A percentile compares a stretch with the other conserved stretches of the same genome.
Conservation (phyloP, 108 stramenopile species). For the Cyclotella sp. region DNA sequence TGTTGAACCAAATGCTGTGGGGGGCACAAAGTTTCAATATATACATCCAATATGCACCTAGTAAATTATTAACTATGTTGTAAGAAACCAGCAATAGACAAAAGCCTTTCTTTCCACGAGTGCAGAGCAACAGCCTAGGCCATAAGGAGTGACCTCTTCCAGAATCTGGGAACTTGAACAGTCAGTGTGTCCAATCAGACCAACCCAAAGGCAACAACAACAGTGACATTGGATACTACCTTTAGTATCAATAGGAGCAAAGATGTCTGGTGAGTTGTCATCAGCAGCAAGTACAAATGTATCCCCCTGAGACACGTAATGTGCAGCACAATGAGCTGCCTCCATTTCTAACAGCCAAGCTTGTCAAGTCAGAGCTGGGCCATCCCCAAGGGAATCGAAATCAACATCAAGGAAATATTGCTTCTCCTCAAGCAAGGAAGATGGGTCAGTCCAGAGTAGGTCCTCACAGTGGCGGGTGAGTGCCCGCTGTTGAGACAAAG, state of each 20-base stretch:
- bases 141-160: conserved; percentile 10
- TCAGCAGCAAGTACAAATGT: background rate
- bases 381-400: background rate
- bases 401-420: background rate
- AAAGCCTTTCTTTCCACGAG: conserved; percentile 5
- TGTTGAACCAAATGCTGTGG: no score
- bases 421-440: background rate
- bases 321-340: background rate
- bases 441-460: conserved; percentile 7
- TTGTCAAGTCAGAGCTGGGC: background rate
- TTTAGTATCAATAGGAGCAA: conserved; percentile 2
- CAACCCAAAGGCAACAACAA: background rate
- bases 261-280: background rate
- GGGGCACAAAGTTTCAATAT: no score
- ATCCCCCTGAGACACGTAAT: background rate
- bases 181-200: conserved; percentile 3
- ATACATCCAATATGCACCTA: conserved; percentile 14
- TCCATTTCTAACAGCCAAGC: conserved; percentile 1
- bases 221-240: background rate
- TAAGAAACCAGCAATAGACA: background rate
- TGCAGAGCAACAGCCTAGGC: conserved; percentile 12
- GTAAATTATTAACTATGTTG: conserved; percentile 6
- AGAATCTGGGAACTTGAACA: background rate
- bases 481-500: background rate
- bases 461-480: background rate